A percentile compares a stretch with the other conserved stretches of the same genome.
Evolutionary conservation across 1,284 basidiomycete genomes (phyloP).

Genomic region (Baeospora myosura): DNA sequence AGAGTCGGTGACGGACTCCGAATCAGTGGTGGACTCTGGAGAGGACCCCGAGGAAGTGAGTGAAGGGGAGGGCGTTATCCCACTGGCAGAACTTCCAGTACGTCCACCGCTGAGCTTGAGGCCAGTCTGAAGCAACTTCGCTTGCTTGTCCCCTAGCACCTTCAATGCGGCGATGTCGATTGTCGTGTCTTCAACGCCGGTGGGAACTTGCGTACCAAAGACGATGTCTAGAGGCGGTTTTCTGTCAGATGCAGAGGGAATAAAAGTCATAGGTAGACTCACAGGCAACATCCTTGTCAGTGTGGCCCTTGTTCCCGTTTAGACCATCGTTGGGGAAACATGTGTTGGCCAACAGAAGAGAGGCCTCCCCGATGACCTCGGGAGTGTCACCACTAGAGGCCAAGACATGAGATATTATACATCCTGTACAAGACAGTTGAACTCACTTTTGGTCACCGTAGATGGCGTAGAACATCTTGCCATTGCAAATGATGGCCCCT

Average conservation of each 20-base stretch:
- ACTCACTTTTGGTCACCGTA: constrained; percentile 19
- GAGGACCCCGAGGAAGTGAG: too few relatives aligned
- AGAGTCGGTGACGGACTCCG: too few relatives aligned
- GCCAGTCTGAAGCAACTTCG: constrained; percentile 6
- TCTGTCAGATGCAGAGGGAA: not conserved
- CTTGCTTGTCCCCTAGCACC: constrained; percentile 10
- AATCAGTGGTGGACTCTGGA: too few relatives aligned
- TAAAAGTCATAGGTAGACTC: constrained; percentile 5
- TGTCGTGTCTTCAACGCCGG: constrained; percentile 10
- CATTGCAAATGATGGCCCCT: constrained; percentile 18
- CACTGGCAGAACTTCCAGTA: too few relatives aligned
- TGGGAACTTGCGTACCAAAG: constrained; percentile 8
- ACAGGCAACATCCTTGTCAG: constrained; percentile 18
- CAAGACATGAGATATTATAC: not conserved
- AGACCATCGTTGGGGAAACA: constrained; percentile 17
- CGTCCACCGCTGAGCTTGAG: too few relatives aligned
- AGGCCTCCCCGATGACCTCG: constrained; percentile 20
- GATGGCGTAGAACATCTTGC: constrained; percentile 21
- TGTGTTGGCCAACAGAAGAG: constrained; percentile 16
- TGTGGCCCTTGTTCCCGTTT: constrained; percentile 17
- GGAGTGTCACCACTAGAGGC: constrained; percentile 15
- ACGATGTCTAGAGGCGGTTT: constrained; percentile 10
- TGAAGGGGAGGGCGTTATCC: too few relatives aligned
- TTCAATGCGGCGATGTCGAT: constrained; percentile 12
- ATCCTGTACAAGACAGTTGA: not conserved